These are phyloP conservation scores for Crithidia brevicula DNA, from an alignment of 208 protist genomes.

Conservation along the genomic window DNA sequence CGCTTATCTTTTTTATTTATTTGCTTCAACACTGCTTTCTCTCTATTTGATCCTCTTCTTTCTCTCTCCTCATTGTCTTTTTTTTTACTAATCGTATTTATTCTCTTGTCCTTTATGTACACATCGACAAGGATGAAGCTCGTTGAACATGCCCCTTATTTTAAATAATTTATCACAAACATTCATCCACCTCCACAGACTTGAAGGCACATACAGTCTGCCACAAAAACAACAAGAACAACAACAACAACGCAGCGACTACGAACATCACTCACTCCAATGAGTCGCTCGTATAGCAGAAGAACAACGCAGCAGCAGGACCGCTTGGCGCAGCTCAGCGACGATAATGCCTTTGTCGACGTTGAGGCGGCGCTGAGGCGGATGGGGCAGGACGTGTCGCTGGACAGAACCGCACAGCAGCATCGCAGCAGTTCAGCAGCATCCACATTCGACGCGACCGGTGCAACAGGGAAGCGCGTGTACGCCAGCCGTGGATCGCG, in stretches of 20 bases:
- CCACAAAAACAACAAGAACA: not conserved
- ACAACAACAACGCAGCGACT: not conserved
- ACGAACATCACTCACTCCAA: no score
- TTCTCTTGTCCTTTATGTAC: no score
- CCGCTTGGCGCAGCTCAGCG: conserved; percentile 52
- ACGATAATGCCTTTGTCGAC: conserved; percentile 83
- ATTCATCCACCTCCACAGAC: no score
- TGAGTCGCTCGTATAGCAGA: conserved; percentile 1
- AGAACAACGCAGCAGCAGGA: conserved; percentile 21
- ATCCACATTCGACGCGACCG: not conserved
- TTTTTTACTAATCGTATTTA: no score
- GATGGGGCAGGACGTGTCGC: conserved; percentile 13
- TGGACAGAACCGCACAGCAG: not conserved
- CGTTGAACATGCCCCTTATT: no score
- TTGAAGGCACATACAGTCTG: not conserved
- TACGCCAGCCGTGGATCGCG: conserved; percentile 1
- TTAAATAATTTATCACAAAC: no score
- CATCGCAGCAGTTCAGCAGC: not conserved
- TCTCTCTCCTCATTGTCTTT: conserved; percentile 21
- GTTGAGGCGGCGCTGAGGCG: conserved; percentile 47
- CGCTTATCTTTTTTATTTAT: not conserved
- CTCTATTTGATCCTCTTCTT: conserved; percentile 14
- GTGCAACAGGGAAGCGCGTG: not conserved
- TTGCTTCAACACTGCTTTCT: not conserved
- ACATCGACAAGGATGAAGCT: no score